Evolutionary conservation across 345 rosid genomes (phyloP), one percentile per base, ranked within the genome.

Genomic region (Pugionium cornutum): DNA sequence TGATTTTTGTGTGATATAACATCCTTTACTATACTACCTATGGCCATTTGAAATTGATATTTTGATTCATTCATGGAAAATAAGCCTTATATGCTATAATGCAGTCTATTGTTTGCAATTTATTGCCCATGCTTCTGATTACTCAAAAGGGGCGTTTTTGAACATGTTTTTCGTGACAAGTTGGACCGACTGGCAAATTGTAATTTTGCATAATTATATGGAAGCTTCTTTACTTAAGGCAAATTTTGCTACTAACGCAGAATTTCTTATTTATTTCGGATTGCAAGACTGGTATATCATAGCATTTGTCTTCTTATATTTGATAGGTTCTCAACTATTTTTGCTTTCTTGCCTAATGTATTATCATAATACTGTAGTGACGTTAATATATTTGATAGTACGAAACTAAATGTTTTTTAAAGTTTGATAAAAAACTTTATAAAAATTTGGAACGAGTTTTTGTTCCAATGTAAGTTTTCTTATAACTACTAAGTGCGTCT

Each of bases 161-260:
- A 61, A 36, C 67, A 34, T 42, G 10, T 60, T 60, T 37, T 69
- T 62, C 33, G 54, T 52, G 47, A 53, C 35, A 28, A 45, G 29
- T 39, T 36, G 18, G 39, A 61, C 9, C 7, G 68, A 49, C 48
- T 6, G 42, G 37, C 18, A 18, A 30, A 44, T 62, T 9, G 26
- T 62, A 36, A 29, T n/a, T 26, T 56, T 47, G 53, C 32, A 56
- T 27, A 18, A 25, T 41, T 28, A 36, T 47, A 35, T 42, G 9
- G 65, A 64, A 37, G 10, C 6, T 64, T 56, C 25, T 26, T 55
- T 29, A 42, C 35, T 31, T 62, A 10, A 47, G 36, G 42, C 43
- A 62, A 70, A 2, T 18, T 63, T 47, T 63, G 43, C 46, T 37
- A 63, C 30, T 58, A 31, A 53, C 4, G 62, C 44, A 53, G 40